Evolutionary conservation across 805 yeast genomes (phyloP).

Genomic region (Wickerhamiella alocasiicola): DNA sequence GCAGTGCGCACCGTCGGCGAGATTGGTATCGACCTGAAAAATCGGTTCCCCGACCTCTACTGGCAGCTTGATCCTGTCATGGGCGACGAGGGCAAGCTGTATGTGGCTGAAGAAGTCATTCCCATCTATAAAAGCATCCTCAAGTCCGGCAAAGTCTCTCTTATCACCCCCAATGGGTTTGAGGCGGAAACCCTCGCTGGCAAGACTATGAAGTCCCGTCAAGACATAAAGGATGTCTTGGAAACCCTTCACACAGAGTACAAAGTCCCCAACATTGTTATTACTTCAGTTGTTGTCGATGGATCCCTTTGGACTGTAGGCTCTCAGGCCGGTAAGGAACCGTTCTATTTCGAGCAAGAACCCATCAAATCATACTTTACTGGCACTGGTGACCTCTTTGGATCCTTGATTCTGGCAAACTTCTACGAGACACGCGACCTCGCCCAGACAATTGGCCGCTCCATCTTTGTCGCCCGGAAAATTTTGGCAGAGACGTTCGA

Average conservation of each 20-base stretch:
- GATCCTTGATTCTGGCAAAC: constrained; percentile 64
- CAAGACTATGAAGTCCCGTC: constrained; percentile 32
- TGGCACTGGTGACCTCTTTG: constrained; percentile 88
- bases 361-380: constrained; percentile 72
- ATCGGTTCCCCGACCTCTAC: constrained; percentile 22
- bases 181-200: constrained; percentile 67
- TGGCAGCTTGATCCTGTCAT: constrained; percentile 83
- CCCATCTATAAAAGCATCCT: constrained; percentile 45
- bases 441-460: constrained; percentile 28
- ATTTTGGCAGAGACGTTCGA: constrained; percentile 27
- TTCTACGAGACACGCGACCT: constrained; percentile 29
- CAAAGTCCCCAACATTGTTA: constrained; percentile 47
- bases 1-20: constrained; percentile 40
- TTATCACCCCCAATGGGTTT: constrained; percentile 84
- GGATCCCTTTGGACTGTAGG: constrained; percentile 34
- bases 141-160: constrained; percentile 39
- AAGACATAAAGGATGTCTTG: constrained; percentile 37
- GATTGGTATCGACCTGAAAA: constrained; percentile 29
- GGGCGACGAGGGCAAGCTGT: constrained; percentile 79
- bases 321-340: constrained; percentile 26
- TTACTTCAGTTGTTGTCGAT: constrained; percentile 42
- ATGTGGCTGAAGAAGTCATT: constrained; percentile 48
- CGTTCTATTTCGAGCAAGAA: constrained; percentile 40
- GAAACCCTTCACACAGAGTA: constrained; percentile 35
- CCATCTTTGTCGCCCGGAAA: constrained; percentile 36